phyloP scores from a whole-genome alignment of 1,139 yeast species.

The Candida freyschussii region DNA sequence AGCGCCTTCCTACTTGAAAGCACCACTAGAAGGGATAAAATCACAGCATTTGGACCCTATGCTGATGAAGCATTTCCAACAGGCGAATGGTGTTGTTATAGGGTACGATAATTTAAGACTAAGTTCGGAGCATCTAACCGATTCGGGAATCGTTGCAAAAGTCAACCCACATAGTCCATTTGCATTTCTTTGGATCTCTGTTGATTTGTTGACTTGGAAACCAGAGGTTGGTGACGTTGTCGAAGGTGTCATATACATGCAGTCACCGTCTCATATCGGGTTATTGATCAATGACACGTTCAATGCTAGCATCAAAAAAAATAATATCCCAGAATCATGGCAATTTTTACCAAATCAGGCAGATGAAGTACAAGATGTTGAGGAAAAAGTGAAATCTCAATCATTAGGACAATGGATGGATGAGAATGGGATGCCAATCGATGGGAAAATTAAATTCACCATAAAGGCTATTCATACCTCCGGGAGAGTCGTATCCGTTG shows the following conservation, averaged over 20 bases:
- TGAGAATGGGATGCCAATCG: constrained; percentile 63
- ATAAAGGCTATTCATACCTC: constrained; percentile 69
- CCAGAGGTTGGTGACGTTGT: constrained; percentile 80
- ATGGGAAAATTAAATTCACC: constrained; percentile 74
- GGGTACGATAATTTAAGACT: constrained; percentile 64
- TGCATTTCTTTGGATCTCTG: constrained; percentile 79
- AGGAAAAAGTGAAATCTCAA: constrained; percentile 34
- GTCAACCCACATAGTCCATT: constrained; percentile 82
- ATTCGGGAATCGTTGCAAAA: constrained; percentile 44
- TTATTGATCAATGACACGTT: constrained; percentile 86
- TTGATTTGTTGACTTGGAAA: constrained; percentile 83
- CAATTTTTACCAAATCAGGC: constrained; percentile 68
- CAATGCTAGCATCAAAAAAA: constrained; percentile 87
- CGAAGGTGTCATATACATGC: constrained; percentile 87
- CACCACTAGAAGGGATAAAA: constrained; percentile 73
- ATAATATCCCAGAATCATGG: constrained; percentile 81
- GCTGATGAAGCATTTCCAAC: constrained; percentile 73
- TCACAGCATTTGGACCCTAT: constrained; percentile 87
- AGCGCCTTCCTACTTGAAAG: constrained; percentile 70
- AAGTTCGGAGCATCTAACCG: constrained; percentile 33
- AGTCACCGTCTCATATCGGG: constrained; percentile 94
- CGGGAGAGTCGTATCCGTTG: constrained; percentile 78
- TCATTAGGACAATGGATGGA: constrained; percentile 88
- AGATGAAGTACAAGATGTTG: constrained; percentile 26
- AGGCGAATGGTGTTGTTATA: constrained; percentile 77